Evolutionary conservation across 352 stramenopile genomes (phyloP), one percentile per base, ranked within the genome.

Genomic region (Pythium volutum): DNA sequence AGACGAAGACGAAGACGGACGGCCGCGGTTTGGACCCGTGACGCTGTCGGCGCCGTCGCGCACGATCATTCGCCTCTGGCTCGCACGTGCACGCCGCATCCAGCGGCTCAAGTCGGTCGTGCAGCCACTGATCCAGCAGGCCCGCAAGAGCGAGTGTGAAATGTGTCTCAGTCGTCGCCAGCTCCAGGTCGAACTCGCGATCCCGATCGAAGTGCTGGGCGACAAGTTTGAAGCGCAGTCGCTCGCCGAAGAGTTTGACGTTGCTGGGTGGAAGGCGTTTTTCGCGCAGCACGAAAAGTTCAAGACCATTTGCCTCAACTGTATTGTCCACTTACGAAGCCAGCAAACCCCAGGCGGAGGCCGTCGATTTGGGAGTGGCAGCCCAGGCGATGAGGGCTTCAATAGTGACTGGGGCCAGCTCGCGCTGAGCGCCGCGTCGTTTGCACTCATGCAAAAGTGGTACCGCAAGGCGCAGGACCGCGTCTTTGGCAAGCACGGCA

Each of bases 211-310:
- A 65, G 79, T 97, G 14, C 84, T 99, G 3, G 91, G 93, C 23
- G 82, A 97, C 66, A 92, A 91, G 55, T 99, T 98, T 62, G 86
- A 96, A 33, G 83, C 84, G 36, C 77, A 97, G 60, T 84, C 76
- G 9, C 77, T 94, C 6, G 75, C 78, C 1, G 88, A 95, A 29
- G 93, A 98, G 59, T 97, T 99, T 56, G 88, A 97, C 39, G 84
- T 97, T 46, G 88, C 88, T 3, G 88, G 91, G 8, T 99, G 95
- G 91, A 98, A 98, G 67, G 83, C 83, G 14, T 99, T 98, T 61
- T 99, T 97, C 59, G 71, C 83, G 36, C 84, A 95, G 71, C 85
- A 98, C 66, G 87, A 98, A 69, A 82, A 81, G 50, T 98, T 98
- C 71, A 91, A 97, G 77, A 98, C 95, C 20, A 78, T 98, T 26